Conservation (phyloP, 306 rosid genomes). For the Sicyos baderoa region DNA sequence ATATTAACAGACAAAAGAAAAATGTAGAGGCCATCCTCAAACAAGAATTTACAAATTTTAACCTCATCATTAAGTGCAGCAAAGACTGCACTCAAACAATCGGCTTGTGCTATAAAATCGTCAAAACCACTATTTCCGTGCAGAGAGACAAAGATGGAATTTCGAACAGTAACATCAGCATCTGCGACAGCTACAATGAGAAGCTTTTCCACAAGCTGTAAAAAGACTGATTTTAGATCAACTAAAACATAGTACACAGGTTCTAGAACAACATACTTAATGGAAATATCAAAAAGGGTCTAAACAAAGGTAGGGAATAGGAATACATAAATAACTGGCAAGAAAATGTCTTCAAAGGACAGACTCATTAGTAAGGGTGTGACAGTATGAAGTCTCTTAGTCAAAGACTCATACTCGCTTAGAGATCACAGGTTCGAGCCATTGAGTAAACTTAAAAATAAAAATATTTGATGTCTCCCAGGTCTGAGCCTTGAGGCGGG, state of each 20-base stretch:
- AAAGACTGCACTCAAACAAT: conserved; percentile 84
- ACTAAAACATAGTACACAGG: conserved; percentile 20
- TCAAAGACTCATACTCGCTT: too few species aligned
- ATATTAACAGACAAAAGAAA: neutral
- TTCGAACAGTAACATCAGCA: conserved; percentile 91
- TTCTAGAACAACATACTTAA: neutral
- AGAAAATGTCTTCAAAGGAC: neutral
- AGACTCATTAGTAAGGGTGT: too few species aligned
- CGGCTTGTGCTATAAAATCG: conserved; percentile 94
- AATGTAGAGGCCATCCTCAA: conserved; percentile 6
- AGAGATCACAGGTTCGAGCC: too few species aligned
- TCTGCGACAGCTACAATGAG: conserved; percentile 95
- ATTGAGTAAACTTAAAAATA: too few species aligned
- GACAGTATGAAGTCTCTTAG: too few species aligned
- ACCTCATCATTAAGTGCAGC: conserved; percentile 96
- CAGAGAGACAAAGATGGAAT: conserved; percentile 77
- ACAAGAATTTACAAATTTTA: neutral
- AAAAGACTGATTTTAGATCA: conserved; percentile 20
- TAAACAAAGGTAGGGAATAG: neutral
- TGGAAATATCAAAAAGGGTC: neutral
- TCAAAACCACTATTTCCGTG: conserved; percentile 89
- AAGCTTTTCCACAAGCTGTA: conserved; percentile 95
- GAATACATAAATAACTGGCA: neutral
- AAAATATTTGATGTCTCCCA: too few species aligned
- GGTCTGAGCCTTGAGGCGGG: too few species aligned